phyloP scores from a whole-genome alignment of 2,329 filamentous ascomycete genomes.

The Neonectria sp. region DNA sequence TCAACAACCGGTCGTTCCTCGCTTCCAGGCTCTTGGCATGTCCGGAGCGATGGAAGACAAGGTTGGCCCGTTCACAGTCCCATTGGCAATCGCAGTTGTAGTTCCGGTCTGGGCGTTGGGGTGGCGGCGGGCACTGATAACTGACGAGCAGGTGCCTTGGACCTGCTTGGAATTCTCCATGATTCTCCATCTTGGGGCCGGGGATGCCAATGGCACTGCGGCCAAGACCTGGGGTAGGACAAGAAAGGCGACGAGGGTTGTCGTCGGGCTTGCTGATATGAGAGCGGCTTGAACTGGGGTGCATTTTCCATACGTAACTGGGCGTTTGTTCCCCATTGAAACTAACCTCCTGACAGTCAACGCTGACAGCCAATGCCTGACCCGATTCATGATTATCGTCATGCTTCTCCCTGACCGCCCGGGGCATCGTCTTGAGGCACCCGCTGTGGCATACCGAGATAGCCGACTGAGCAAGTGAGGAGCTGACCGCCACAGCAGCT shows the following conservation, averaged over 20 bases:
- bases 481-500: slow-evolving; percentile 34
- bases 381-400: slow-evolving; percentile 9
- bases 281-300: slow-evolving; percentile 5
- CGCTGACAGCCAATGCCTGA: slow-evolving; percentile 16
- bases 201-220: slow-evolving; percentile 28
- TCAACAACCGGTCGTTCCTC: slow-evolving; percentile 38
- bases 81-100: neutral
- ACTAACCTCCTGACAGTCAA: slow-evolving; percentile 8
- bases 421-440: neutral
- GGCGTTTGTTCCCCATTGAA: slow-evolving; percentile 8
- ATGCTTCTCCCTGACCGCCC: slow-evolving; percentile 21
- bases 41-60: slow-evolving; percentile 38
- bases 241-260: slow-evolving; percentile 22
- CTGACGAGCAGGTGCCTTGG: neutral
- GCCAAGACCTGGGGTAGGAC: slow-evolving; percentile 44
- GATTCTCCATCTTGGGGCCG: slow-evolving; percentile 24
- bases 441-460: slow-evolving; percentile 32
- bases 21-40: slow-evolving; percentile 42
- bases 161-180: slow-evolving; percentile 13
- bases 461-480: slow-evolving; percentile 34
- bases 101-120: slow-evolving; percentile 2
- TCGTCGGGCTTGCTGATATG: slow-evolving; percentile 15
- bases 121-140: too few species aligned
- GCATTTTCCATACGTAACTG: slow-evolving; percentile 16
- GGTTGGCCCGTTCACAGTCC: slow-evolving; percentile 17